Base-by-base conservation (phyloP, 2,329 filamentous ascomycete genomes). In the Stemphylium beticola region DNA sequence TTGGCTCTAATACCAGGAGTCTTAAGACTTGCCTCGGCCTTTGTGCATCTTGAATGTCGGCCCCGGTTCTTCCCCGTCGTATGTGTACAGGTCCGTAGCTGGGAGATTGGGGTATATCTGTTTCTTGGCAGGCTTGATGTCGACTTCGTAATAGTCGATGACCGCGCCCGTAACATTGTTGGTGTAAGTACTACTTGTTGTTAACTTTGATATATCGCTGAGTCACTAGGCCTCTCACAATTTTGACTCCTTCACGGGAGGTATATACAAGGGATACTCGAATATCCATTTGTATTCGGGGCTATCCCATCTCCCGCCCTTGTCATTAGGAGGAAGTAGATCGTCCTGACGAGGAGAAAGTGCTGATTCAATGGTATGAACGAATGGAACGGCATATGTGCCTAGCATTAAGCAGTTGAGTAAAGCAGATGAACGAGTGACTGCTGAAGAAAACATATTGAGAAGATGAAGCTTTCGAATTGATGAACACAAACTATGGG, bases 11-110 rank as follows among this genome's bases (percentile, higher is more conserved):
- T 2, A 20, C 22, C 22, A 4, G 10, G 6, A 14, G 12, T 11
- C n/a, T 11, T 6, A 9, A 45, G 14, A 34, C 61, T 36, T 62
- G 66, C 69, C 68, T 15, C 77, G 76, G 0, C 82, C 82, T 50
- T 74, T 71, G 5, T 76, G 74, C 55, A 84, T 76, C 32, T 78
- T 66, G 57, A 84, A 81, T 1, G 79, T 85, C 6, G 83, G 83
- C 0, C 84, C 84, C 6, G 83, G 83, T 4, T 77, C 75, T 7
- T 81, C 78, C 12, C 83, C 83, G 73, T 85, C 80, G 58, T 85
- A 86, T 6, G 83, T 83, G 18, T 77, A 68, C 26, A 80, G 53
- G 9, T 72, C 63, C 1, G 79, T 76, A 14, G 69, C 62, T 5
- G 68, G 68, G 8, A 79, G 69, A 44, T 76, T 66, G 3, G 78